These are phyloP conservation scores for Sphaerulina musiva DNA, from an alignment of 2,329 filamentous ascomycete species.

Conservation along the genomic window DNA sequence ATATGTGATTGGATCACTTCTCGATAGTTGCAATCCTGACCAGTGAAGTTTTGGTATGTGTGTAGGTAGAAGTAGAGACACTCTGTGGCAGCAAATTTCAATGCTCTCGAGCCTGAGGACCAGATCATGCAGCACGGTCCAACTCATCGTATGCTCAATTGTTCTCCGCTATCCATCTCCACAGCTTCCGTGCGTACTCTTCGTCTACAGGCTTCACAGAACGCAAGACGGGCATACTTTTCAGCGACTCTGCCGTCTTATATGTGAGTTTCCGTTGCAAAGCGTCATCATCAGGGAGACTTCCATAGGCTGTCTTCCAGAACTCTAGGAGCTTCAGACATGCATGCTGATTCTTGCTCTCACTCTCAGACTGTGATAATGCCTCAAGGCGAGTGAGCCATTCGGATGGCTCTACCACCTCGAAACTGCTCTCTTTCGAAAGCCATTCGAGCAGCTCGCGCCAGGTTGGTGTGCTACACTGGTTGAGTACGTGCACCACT, in stretches of 20 bases:
- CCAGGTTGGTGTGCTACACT: constrained; percentile 41
- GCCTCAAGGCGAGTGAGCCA: constrained; percentile 40
- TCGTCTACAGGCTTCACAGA: constrained; percentile 39
- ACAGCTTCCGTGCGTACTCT: constrained; percentile 40
- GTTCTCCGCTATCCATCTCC: constrained; percentile 35
- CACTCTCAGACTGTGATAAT: constrained; percentile 27
- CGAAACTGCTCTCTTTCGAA: constrained; percentile 34
- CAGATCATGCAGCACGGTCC: no score
- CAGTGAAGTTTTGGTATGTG: no score
- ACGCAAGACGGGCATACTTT: constrained; percentile 33
- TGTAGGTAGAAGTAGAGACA: no score
- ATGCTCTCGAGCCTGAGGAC: no score
- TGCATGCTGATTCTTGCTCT: constrained; percentile 43
- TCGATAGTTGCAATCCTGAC: no score
- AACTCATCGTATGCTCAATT: constrained; percentile 16
- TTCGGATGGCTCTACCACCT: constrained; percentile 37
- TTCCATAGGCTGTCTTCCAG: constrained; percentile 44
- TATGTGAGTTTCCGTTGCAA: neutral
- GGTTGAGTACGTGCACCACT: constrained; percentile 48
- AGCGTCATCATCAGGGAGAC: neutral
- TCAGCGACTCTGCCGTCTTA: neutral
- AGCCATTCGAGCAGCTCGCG: constrained; percentile 44
- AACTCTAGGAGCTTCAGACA: constrained; percentile 44
- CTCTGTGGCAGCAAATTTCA: no score
- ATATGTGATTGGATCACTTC: no score